A percentile compares a stretch with the other conserved stretches of the same genome.
These are phyloP conservation scores for Epichloe bromicola DNA, from an alignment of 2,329 filamentous ascomycete species.

Conservation along the genomic window DNA sequence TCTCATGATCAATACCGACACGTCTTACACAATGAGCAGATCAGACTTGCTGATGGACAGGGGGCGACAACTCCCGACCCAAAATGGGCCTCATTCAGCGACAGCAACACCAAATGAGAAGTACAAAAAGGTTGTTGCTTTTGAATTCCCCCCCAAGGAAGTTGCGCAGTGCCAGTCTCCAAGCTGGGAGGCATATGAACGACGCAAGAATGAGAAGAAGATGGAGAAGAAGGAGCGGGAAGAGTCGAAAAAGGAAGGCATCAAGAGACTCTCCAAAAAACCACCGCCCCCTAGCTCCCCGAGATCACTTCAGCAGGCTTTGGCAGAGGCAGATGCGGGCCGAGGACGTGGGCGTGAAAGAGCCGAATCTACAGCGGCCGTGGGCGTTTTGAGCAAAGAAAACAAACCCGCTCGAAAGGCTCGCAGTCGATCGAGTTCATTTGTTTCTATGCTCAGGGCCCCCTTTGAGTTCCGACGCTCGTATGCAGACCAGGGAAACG, in stretches of 20 bases:
- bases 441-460: conserved; percentile 21
- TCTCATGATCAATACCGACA: conserved; percentile 9
- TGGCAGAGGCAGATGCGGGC: conserved; percentile 6
- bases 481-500: conserved; percentile 18
- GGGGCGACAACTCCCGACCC: conserved; percentile 1
- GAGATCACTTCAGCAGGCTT: conserved; percentile 6
- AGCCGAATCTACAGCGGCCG: conserved; percentile 4
- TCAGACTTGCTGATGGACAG: conserved; percentile 5
- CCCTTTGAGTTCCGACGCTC: conserved; percentile 22
- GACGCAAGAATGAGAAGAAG: conserved; percentile 41
- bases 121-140: conserved; percentile 18
- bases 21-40: conserved; percentile 2
- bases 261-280: conserved; percentile 21
- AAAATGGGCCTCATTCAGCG: conserved; percentile 2
- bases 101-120: conserved; percentile 11
- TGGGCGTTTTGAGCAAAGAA: conserved; percentile 10
- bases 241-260: conserved; percentile 12
- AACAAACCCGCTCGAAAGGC: conserved; percentile 10
- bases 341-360: conserved; percentile 5
- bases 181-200: conserved; percentile 45
- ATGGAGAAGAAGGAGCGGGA: conserved; percentile 20
- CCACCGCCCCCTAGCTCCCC: conserved; percentile 16
- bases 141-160: conserved; percentile 18
- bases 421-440: conserved; percentile 23
- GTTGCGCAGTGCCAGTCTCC: conserved; percentile 40